Percentiles rank a stretch among this genome's conserved stretches.
Evolutionary conservation across 805 yeast species (phyloP).

Genomic region (Alloascoidea africana): DNA sequence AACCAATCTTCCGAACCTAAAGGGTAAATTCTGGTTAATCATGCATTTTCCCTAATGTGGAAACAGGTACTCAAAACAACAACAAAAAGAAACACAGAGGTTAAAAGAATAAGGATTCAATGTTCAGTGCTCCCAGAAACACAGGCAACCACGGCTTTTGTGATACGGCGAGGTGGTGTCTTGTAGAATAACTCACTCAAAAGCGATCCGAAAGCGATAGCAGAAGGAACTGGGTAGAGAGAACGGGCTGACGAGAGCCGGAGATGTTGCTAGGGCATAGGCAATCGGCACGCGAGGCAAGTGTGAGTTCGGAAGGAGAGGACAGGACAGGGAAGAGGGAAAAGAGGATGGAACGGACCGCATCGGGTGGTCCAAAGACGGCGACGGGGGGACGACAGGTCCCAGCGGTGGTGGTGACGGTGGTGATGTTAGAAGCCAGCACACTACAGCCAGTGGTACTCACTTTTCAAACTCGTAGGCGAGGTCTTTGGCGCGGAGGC

Average conservation of each 20-base stretch:
- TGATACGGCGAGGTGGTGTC: no score
- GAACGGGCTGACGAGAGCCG: no score
- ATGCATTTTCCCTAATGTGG: neutral
- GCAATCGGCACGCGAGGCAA: no score
- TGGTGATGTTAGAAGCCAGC: neutral
- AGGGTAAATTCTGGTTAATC: neutral
- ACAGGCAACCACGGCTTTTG: no score
- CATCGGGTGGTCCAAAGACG: conserved; percentile 1
- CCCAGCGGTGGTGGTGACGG: conserved; percentile 1
- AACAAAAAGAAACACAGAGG: neutral
- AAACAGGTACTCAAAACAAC: neutral
- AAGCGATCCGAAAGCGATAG: no score
- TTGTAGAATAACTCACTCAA: no score
- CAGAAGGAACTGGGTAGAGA: no score
- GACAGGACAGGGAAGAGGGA: conserved; percentile 3
- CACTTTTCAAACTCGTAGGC: conserved; percentile 17
- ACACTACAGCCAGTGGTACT: conserved; percentile 3
- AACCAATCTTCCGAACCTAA: conserved; percentile 14
- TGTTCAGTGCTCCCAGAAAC: no score
- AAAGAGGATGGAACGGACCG: conserved; percentile 2
- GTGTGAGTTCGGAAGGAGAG: no score
- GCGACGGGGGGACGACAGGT: neutral
- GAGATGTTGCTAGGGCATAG: no score
- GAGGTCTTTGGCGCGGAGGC: conserved; percentile 15
- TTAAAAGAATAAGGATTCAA: neutral